phyloP scores from a whole-genome alignment of 2,329 filamentous ascomycete species.

The Calonectria fujianensis region DNA sequence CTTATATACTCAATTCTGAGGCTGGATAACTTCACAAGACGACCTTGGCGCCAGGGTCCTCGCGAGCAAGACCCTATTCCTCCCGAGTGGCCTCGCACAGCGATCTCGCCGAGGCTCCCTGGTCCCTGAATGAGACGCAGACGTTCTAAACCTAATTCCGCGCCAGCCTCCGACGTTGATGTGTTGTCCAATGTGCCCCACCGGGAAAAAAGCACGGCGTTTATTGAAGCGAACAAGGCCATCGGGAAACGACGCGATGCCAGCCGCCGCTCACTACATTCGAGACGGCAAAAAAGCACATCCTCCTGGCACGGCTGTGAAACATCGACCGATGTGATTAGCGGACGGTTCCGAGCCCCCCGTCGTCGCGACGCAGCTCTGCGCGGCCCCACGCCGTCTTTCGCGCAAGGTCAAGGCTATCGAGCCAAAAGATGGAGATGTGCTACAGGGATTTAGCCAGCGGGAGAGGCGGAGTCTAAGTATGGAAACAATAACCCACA shows the following conservation, averaged over 20 bases:
- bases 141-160: slow-evolving; percentile 22
- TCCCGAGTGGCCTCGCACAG: slow-evolving; percentile 32
- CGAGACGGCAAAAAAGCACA: slow-evolving; percentile 16
- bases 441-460: slow-evolving; percentile 10
- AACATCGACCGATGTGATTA: slow-evolving; percentile 38
- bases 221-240: slow-evolving; percentile 17
- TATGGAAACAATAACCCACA: slow-evolving; percentile 13
- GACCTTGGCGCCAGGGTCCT: slow-evolving; percentile 6
- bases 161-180: slow-evolving; percentile 33
- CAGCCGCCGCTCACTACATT: slow-evolving; percentile 17
- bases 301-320: slow-evolving; percentile 25
- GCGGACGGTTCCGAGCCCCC: slow-evolving; percentile 37
- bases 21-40: slow-evolving; percentile 20
- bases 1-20: slow-evolving; percentile 52
- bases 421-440: slow-evolving; percentile 4
- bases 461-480: slow-evolving; percentile 36
- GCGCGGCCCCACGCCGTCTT: slow-evolving; percentile 25
- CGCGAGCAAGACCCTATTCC: slow-evolving; percentile 33
- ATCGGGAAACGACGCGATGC: slow-evolving; percentile 8
- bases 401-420: slow-evolving; percentile 23
- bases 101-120: slow-evolving; percentile 21
- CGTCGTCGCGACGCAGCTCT: slow-evolving; percentile 35
- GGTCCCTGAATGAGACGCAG: slow-evolving; percentile 36
- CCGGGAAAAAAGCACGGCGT: slow-evolving; percentile 30
- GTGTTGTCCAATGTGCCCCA: slow-evolving; percentile 39